Percentiles rank a stretch among this genome's conserved stretches.
Conservation (phyloP, 352 stramenopile species). For the Poterioochromonas sp. region DNA sequence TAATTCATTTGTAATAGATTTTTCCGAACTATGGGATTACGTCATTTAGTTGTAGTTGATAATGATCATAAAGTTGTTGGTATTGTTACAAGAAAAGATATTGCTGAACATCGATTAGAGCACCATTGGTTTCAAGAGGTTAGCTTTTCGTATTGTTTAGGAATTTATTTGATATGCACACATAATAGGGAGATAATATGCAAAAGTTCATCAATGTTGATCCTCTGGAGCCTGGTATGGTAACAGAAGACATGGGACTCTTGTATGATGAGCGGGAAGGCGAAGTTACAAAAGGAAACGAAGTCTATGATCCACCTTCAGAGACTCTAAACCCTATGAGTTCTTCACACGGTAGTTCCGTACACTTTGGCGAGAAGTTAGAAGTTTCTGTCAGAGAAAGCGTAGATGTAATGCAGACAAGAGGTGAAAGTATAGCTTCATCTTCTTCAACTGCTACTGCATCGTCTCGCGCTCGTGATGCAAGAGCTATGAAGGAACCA, state of each 20-base stretch:
- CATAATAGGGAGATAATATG: slow-evolving; percentile 25
- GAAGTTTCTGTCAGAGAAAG: not conserved
- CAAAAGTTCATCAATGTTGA: slow-evolving; percentile 28
- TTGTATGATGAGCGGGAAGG: not conserved
- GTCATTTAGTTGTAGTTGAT: slow-evolving; percentile 24
- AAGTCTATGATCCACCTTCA: not conserved
- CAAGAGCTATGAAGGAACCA: not conserved
- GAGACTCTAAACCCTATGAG: not conserved
- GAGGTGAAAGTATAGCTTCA: not conserved
- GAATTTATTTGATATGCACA: not conserved
- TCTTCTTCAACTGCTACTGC: not conserved
- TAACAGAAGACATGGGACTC: not conserved
- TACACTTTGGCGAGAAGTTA: not conserved
- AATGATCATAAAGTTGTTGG: slow-evolving; percentile 16
- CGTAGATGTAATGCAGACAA: not conserved
- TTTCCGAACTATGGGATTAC: slow-evolving; percentile 29
- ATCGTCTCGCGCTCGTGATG: not conserved
- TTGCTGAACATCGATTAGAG: slow-evolving; percentile 9
- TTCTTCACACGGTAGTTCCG: not conserved
- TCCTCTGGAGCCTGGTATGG: slow-evolving; percentile 1
- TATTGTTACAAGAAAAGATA: slow-evolving; percentile 25
- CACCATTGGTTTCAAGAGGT: slow-evolving; percentile 16
- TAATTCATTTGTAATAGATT: slow-evolving; percentile 76
- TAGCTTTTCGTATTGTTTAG: not conserved
- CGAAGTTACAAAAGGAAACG: not conserved